Evolutionary conservation across 1,284 basidiomycete species (phyloP), one percentile per base, ranked within the genome.

Genomic region (Malassezia furfur): DNA sequence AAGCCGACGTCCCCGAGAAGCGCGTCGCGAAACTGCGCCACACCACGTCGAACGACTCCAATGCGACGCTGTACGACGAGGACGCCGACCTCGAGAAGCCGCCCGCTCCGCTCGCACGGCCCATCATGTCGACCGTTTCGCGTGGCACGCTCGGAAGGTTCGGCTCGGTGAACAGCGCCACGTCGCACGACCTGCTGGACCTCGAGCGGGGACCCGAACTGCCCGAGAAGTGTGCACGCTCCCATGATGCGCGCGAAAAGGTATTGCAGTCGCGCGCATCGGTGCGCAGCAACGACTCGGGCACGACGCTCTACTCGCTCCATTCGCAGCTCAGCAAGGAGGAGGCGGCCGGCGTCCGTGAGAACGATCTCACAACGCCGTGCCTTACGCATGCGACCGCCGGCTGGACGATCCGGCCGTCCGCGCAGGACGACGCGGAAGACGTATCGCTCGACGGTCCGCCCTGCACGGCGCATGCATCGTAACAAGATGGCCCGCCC

Each of bases 371-470:
- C 14, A 32, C 34, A 3, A 22, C 32, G n/a, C 54, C 54, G 10
- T 56, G 54, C 19, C 31, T 57, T 2, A 57, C 54, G 32, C 49
- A 48, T 22, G 54, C 40, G 2, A 28, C 43, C 1, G 17, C 22
- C 4, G 48, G 45, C 15, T 57, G 54, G 54, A n/a, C 25, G n/a
- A 52, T 57, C 25, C 50, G 38, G 15, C 36, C 48, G 21, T 50
- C 34, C 15, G 45, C 45, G 15, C 10, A 11, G 11, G 39, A 54
- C 8, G 48, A 30, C n/a, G 36, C 19, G 4, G 46, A 49, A 17
- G 45, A 47, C 11, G 44, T 46, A 10, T 43, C 39, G 19, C 15
- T 40, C 12, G 21, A 40, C 25, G 39, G 39, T 7, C 25, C 39
- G 19, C 39, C 19, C 8, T 17, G 25, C 11, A n/a, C 21, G 7